A percentile compares a stretch with the other conserved stretches of the same genome.
phyloP scores from a whole-genome alignment of 306 rosid genomes.

The Dalbergia cultrata region DNA sequence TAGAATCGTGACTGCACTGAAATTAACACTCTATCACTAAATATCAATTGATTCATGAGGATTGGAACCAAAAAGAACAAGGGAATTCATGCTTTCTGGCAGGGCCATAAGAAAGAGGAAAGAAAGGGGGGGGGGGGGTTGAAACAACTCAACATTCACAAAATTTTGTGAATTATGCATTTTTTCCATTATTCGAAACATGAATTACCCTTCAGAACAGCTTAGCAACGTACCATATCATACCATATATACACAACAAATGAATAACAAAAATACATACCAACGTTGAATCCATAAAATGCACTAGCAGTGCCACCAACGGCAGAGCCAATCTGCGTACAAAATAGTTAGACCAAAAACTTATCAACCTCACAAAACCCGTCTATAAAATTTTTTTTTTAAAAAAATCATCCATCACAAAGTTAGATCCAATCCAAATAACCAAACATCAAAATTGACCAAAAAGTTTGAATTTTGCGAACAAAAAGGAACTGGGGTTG shows the following conservation, averaged over 20 bases:
- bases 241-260: not conserved
- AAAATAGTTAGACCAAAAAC: too few species aligned
- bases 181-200: conserved; percentile 12
- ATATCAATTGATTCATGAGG: not conserved
- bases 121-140: too few species aligned
- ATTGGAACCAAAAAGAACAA: not conserved
- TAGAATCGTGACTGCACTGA: not conserved
- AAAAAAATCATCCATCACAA: not conserved
- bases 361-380: too few species aligned
- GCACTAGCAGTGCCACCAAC: conserved; percentile 95
- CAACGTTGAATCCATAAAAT: conserved; percentile 93
- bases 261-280: conserved; percentile 46
- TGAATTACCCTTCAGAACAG: conserved; percentile 13
- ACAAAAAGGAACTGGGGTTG: conserved; percentile 53
- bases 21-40: not conserved
- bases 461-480: conserved; percentile 37
- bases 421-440: conserved; percentile 31
- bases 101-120: too few species aligned
- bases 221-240: conserved; percentile 30
- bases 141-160: not conserved
- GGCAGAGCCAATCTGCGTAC: conserved; percentile 87
- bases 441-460: conserved; percentile 7
- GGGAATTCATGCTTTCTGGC: not conserved
- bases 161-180: not conserved
- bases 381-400: too few species aligned